Evolutionary conservation across 1,284 basidiomycete genomes (phyloP), one percentile per base, ranked within the genome.

Genomic region (Rhodotorula sp.): DNA sequence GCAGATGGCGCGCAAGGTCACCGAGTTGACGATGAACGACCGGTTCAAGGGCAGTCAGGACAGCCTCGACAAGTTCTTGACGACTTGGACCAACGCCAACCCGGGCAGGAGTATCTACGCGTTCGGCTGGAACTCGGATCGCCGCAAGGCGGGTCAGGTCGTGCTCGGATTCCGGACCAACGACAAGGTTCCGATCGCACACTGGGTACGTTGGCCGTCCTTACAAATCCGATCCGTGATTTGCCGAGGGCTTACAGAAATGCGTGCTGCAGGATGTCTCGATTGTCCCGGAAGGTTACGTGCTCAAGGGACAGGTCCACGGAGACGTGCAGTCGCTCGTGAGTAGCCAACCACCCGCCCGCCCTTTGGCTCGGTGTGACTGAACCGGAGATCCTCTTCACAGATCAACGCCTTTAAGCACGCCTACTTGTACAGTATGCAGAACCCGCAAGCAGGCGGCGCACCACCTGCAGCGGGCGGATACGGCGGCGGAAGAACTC

Each of bases 101-200:
- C 95, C 95, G 8, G 90, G 90, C 21, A 91, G 91, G 81, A 95
- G 93, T 79, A 92, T 93, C 80, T 99, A 99, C 79, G 97, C 93
- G 15, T 99, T 99, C 81, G 91, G 91, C 12, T 85, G 99, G 72
- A 58, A 67, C 54, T 54, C 47, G 18, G 97, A 99, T 80, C 87
- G 89, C 70, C 90, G 91, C 77, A 87, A 87, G 67, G 93, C 97
- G 0, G 97, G 97, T 0, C 93, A 96, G 81, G 93, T 99, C 84
- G 91, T 88, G 79, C 85, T 99, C 21, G 92, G 90, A 79, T 99
- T 99, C 87, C 86, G 98, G 79, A 90, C 92, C 34, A 94, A 92
- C 81, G 93, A 93, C 34, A 64, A 70, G 23, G n/a, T 67, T 20
- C 47, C 65, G 47, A 82, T 96, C 66, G 91, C 93, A 80, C 92